Percentiles rank a stretch among this genome's conserved stretches.
Evolutionary conservation across 192 early-diverging fungal species (phyloP).

Genomic region (Coemansia javaensis): DNA sequence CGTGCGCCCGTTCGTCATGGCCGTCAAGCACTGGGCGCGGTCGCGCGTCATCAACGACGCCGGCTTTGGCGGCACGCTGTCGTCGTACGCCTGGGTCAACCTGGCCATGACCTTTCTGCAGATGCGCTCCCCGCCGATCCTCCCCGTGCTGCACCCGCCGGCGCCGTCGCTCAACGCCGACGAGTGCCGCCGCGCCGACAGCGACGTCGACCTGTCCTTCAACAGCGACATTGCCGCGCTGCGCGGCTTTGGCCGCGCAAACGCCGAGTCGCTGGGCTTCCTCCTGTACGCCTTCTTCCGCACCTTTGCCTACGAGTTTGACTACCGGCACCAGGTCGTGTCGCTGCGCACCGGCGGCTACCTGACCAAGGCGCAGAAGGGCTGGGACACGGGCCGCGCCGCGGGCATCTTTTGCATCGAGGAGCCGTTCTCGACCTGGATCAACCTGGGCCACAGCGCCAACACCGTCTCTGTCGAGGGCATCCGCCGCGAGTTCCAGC

Average conservation of each 20-base stretch:
- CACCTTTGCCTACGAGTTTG: constrained; percentile 75
- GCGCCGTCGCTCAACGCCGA: constrained; percentile 14
- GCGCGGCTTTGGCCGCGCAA: constrained; percentile 61
- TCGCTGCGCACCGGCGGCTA: constrained; percentile 74
- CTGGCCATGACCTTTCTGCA: constrained; percentile 92
- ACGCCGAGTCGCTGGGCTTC: constrained; percentile 71
- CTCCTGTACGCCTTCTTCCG: constrained; percentile 85
- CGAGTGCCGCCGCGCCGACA: constrained; percentile 4
- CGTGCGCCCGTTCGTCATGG: constrained; percentile 83
- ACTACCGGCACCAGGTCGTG: constrained; percentile 76
- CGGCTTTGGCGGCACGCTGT: constrained; percentile 89
- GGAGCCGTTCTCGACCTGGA: constrained; percentile 82
- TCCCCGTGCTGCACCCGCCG: constrained; percentile 74
- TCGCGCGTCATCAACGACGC: constrained; percentile 83
- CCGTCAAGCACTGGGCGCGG: constrained; percentile 93
- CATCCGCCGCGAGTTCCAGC: constrained; percentile 72
- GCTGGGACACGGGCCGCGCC: constrained; percentile 72
- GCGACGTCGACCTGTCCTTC: constrained; percentile 68
- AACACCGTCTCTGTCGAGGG: constrained; percentile 74
- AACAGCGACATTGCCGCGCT: constrained; percentile 64
- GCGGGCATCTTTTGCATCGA: constrained; percentile 80
- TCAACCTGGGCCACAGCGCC: constrained; percentile 89
- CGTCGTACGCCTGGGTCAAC: constrained; percentile 93
- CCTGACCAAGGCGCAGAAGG: constrained; percentile 76
- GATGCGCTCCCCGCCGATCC: constrained; percentile 79